Evolutionary conservation across 768 basidiomycete species (phyloP).

Genomic region (Boletus vinaceobasis): DNA sequence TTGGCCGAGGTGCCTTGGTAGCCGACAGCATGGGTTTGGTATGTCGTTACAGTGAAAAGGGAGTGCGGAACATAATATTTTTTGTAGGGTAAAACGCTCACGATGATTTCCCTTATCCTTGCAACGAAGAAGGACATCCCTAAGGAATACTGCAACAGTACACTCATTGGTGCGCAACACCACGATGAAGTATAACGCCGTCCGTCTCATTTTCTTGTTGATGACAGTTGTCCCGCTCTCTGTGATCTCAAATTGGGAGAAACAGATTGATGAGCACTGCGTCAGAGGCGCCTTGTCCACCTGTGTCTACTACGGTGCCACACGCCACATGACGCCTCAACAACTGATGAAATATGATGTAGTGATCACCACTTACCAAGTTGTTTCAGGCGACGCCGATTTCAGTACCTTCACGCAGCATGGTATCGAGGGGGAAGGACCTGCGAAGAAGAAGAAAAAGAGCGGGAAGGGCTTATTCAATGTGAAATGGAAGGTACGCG

Average conservation of each 20-base stretch:
- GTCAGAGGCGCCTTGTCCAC: slow-evolving; percentile 46
- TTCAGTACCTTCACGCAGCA: slow-evolving; percentile 6
- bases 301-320: slow-evolving; percentile 70
- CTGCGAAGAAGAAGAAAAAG: slow-evolving; percentile 56
- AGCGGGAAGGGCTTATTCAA: slow-evolving; percentile 55
- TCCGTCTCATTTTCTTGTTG: neutral
- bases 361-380: slow-evolving; percentile 83
- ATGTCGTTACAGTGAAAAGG: neutral
- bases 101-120: slow-evolving; percentile 78
- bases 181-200: neutral
- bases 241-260: slow-evolving; percentile 85
- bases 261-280: slow-evolving; percentile 76
- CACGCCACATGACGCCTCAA: slow-evolving; percentile 54
- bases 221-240: slow-evolving; percentile 73
- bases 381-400: slow-evolving; percentile 55
- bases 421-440: slow-evolving; percentile 22
- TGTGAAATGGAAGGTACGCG: slow-evolving; percentile 75
- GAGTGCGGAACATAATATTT: slow-evolving; percentile 2
- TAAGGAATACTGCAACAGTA: slow-evolving; percentile 55
- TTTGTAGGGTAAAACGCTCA: slow-evolving; percentile 81
- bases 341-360: slow-evolving; percentile 69
- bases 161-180: slow-evolving; percentile 65
- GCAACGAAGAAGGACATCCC: slow-evolving; percentile 69
- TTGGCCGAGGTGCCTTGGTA: slow-evolving; percentile 83
- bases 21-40: slow-evolving; percentile 88